These are phyloP conservation scores for Xylaria curta DNA, from an alignment of 495 filamentous ascomycete genomes.

Conservation along the genomic window DNA sequence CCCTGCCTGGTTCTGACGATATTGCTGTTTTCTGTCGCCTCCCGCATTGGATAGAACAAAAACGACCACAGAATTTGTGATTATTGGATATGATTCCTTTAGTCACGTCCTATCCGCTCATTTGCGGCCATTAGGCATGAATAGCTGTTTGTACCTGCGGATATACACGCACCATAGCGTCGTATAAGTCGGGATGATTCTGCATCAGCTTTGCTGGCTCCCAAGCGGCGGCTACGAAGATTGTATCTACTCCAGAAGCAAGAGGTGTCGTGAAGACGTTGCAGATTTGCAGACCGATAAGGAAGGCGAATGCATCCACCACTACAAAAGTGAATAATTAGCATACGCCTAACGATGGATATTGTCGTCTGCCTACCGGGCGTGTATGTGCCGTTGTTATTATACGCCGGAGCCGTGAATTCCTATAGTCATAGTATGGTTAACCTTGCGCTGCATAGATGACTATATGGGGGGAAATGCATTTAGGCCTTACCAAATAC, in stretches of 20 bases:
- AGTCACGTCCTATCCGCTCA: background rate
- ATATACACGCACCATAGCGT: conserved; percentile 77
- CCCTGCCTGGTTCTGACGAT: background rate
- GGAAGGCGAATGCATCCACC: conserved; percentile 65
- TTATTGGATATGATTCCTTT: background rate
- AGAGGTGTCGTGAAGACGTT: conserved; percentile 87
- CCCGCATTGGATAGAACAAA: background rate
- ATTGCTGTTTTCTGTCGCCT: background rate
- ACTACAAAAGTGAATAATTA: conserved; percentile 26
- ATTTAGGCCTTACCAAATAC: conserved; percentile 69
- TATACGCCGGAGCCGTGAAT: conserved; percentile 77
- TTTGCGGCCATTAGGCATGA: conserved; percentile 29
- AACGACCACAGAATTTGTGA: background rate
- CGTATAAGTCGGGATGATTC: conserved; percentile 82
- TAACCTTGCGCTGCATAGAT: background rate
- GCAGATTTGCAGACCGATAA: conserved; percentile 67
- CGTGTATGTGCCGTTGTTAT: conserved; percentile 63
- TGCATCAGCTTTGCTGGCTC: conserved; percentile 84
- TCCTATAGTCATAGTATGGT: conserved; percentile 28
- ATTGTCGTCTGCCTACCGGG: conserved; percentile 35
- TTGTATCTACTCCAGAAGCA: conserved; percentile 74
- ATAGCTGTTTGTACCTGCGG: conserved; percentile 74
- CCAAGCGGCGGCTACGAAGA: conserved; percentile 89
- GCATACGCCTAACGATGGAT: background rate
- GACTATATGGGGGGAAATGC: background rate